Percentiles rank a stretch among this genome's conserved stretches.
Evolutionary conservation across 1,139 yeast genomes (phyloP).

Genomic region (Protomyces lactucae-debilis): DNA sequence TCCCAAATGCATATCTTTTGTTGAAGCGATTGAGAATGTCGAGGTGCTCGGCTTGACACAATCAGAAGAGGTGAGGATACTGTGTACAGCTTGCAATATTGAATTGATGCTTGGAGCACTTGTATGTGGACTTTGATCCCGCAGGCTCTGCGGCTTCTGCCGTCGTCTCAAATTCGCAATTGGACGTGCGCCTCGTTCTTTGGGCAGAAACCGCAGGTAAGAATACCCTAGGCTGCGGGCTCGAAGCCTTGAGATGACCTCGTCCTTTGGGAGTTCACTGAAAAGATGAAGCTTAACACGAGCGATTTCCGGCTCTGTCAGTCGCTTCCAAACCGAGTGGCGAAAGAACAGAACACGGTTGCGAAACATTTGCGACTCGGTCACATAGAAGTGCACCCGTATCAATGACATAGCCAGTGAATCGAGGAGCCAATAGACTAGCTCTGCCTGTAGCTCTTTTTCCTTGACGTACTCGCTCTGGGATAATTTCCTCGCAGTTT

Average conservation of each 20-base stretch:
- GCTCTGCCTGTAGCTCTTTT: constrained; percentile 40
- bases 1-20: constrained; percentile 6
- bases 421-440: constrained; percentile 58
- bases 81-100: constrained; percentile 16
- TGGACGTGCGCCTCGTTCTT: constrained; percentile 35
- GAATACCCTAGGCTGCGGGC: constrained; percentile 33
- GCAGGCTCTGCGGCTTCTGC: constrained; percentile 8
- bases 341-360: constrained; percentile 50
- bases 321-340: constrained; percentile 54
- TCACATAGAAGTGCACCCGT: constrained; percentile 59
- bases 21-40: constrained; percentile 28
- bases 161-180: constrained; percentile 35
- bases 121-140: background rate
- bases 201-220: constrained; percentile 36
- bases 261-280: constrained; percentile 28
- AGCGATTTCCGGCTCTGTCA: constrained; percentile 39
- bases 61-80: constrained; percentile 30
- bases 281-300: constrained; percentile 30
- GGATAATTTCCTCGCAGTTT: constrained; percentile 26
- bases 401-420: constrained; percentile 49
- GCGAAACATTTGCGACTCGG: constrained; percentile 49
- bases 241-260: constrained; percentile 3
- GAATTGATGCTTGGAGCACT: constrained; percentile 28
- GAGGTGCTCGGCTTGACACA: constrained; percentile 35
- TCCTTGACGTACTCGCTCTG: constrained; percentile 34